phyloP scores from a whole-genome alignment of 176 grass and related monocot species.

The Oryza nivara region DNA sequence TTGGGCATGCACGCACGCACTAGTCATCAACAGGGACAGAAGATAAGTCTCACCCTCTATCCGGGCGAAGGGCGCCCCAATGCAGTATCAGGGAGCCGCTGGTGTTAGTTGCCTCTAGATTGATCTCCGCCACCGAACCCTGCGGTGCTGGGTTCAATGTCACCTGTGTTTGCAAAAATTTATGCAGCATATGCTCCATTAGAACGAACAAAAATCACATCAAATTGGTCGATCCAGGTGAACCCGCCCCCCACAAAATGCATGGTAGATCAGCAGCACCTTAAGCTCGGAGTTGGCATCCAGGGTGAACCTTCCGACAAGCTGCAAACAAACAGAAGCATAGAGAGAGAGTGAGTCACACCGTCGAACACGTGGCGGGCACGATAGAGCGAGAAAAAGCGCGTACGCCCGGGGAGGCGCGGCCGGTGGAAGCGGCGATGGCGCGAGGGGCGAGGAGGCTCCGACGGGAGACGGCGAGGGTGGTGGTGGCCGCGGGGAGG shows the following conservation, averaged over 20 bases:
- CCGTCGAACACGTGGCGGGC: conserved; percentile 9
- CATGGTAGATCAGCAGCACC: conserved; percentile 49
- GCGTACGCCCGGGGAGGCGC: conserved; percentile 40
- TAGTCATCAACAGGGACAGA: conserved; percentile 17
- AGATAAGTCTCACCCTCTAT: conserved; percentile 49
- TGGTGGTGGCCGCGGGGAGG: background rate
- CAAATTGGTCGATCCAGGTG: conserved; percentile 26
- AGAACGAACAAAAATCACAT: conserved; percentile 28
- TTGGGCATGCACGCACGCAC: background rate
- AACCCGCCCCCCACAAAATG: background rate
- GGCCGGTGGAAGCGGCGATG: conserved; percentile 42
- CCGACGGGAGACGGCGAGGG: conserved; percentile 34
- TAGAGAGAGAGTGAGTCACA: background rate
- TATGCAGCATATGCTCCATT: conserved; percentile 1
- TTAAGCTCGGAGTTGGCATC: conserved; percentile 78
- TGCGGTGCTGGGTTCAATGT: conserved; percentile 43
- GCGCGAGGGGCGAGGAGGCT: conserved; percentile 42
- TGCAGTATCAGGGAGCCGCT: conserved; percentile 71
- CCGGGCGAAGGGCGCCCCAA: conserved; percentile 72
- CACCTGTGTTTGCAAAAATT: conserved; percentile 54
- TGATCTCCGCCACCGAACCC: conserved; percentile 48
- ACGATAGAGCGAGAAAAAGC: background rate
- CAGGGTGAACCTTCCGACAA: conserved; percentile 68
- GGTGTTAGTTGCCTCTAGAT: conserved; percentile 66
- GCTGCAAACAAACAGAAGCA: conserved; percentile 44